Evolutionary conservation across 345 rosid genomes (phyloP), one percentile per base, ranked within the genome.

Genomic region (Heritiera littoralis): DNA sequence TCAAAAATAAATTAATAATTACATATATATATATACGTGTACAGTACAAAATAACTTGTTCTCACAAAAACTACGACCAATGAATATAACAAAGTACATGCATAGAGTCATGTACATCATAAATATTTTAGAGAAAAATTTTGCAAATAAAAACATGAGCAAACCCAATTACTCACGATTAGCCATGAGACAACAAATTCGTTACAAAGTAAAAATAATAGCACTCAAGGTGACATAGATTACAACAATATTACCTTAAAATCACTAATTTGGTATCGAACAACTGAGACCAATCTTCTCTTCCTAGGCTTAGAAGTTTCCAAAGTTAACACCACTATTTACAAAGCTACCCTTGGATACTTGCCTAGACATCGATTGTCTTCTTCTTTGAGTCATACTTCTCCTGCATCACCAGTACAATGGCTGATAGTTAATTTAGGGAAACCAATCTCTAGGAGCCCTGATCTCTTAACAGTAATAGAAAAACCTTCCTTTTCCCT

Each of bases 361-460:
- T 69, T 81, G 88, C 90, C 98, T 94, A 70, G 94, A 87, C 2
- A 89, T 93, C 74, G 98, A 91, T 90, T 97, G 69, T 18, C 97
- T 97, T 49, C 97, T 90, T 81, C 97, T 87, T 79, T 84, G 89
- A 60, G 91, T 74, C 78, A 55, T 77, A 32, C 80, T 30, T 81
- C 86, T 58, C 81, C 79, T 1, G 61, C 79, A 11, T 46, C 72
- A n/a, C 79, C 83, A 66, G 5, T 72, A 20, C 76, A 54, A 17
- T 74, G 41, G 72, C 82, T 66, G 81, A 81, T 23, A 23, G 28
- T 23, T 23, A 23, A 23, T 35, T 84, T 9, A 61, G 82, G 6
- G 87, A 83, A 93, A 82, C 90, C 92, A 52, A 89, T 86, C 85
- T 95, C 98, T 12, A 88, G 87, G 74, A 92, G 87, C 18, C 18